Evolutionary conservation across 352 stramenopile species (phyloP).

Genomic region (Thalassiosira livingstoniorum): DNA sequence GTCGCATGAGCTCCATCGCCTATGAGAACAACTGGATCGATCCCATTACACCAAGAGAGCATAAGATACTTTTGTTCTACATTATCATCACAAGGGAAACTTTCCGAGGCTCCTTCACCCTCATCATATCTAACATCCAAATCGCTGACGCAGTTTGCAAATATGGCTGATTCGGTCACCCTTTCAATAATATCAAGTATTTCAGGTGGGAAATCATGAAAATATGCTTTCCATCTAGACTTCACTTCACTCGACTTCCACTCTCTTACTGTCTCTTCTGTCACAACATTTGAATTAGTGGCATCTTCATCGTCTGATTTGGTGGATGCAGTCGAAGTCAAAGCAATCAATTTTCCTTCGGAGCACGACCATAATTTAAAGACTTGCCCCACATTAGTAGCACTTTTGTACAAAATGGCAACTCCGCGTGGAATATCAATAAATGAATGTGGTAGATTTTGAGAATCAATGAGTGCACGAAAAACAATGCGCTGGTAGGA

Average conservation of each 20-base stretch:
- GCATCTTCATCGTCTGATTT: background rate
- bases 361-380: slow-evolving; percentile 23
- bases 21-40: slow-evolving; percentile 7
- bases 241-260: slow-evolving; percentile 1
- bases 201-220: slow-evolving; percentile 19
- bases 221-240: background rate
- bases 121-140: slow-evolving; percentile 10
- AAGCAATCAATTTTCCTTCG: slow-evolving; percentile 5
- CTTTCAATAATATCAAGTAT: slow-evolving; percentile 15
- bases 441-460: background rate
- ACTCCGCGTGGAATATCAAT: background rate
- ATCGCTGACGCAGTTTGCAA: slow-evolving; percentile 21
- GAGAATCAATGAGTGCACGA: slow-evolving; percentile 10
- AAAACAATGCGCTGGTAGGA: slow-evolving; percentile 27
- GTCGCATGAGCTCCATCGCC: slow-evolving; percentile 16
- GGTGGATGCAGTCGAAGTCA: slow-evolving; percentile 14
- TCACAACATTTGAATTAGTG: background rate
- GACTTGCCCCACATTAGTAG: slow-evolving; percentile 21
- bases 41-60: slow-evolving; percentile 6
- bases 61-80: no score
- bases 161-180: background rate
- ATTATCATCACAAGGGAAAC: no score
- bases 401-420: slow-evolving; percentile 25
- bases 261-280: slow-evolving; percentile 14
- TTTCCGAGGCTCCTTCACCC: background rate